Percentiles rank a stretch among this genome's conserved stretches.
These are phyloP conservation scores for Graphilbum ipis-grandicollis DNA, from an alignment of 2,329 filamentous ascomycete genomes.

Conservation along the genomic window DNA sequence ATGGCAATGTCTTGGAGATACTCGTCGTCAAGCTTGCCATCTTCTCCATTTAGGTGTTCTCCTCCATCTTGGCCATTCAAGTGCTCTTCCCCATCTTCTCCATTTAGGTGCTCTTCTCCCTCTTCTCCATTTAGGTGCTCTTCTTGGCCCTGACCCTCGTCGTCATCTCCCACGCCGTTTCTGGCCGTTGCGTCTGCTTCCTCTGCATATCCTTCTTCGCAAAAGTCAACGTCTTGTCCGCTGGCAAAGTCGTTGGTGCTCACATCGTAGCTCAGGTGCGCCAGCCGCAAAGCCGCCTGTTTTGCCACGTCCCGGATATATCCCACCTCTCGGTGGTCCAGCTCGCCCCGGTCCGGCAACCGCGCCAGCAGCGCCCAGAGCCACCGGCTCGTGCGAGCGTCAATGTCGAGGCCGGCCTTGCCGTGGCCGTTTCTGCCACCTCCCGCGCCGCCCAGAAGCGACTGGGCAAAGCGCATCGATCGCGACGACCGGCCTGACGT, in stretches of 20 bases:
- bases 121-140: too few relatives aligned
- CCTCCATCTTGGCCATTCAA: too few relatives aligned
- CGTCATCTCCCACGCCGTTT: slow-evolving; percentile 16
- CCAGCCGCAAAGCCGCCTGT: slow-evolving; percentile 46
- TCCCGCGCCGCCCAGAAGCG: not conserved
- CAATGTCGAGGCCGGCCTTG: slow-evolving; percentile 29
- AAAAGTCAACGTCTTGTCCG: slow-evolving; percentile 22
- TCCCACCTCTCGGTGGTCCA: slow-evolving; percentile 60
- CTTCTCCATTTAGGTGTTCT: slow-evolving; percentile 7
- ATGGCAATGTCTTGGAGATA: slow-evolving; percentile 5
- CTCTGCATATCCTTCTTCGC: slow-evolving; percentile 24
- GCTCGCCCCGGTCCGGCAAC: slow-evolving; percentile 54
- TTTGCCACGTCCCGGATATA: slow-evolving; percentile 66
- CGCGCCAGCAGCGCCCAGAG: slow-evolving; percentile 67
- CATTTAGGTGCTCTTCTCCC: too few relatives aligned
- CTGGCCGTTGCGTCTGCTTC: slow-evolving; percentile 24
- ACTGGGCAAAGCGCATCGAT: slow-evolving; percentile 4
- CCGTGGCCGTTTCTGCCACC: not conserved
- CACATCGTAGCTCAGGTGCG: slow-evolving; percentile 35
- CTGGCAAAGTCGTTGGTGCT: slow-evolving; percentile 24
- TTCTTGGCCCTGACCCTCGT: slow-evolving; percentile 16
- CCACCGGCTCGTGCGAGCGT: slow-evolving; percentile 61
- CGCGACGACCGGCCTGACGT: slow-evolving; percentile 7
- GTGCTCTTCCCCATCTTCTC: too few relatives aligned
- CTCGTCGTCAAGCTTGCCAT: slow-evolving; percentile 13